Percentiles rank a stretch among this genome's conserved stretches.
phyloP scores from a whole-genome alignment of 2,329 filamentous ascomycete species.

The Penicillium sp. region DNA sequence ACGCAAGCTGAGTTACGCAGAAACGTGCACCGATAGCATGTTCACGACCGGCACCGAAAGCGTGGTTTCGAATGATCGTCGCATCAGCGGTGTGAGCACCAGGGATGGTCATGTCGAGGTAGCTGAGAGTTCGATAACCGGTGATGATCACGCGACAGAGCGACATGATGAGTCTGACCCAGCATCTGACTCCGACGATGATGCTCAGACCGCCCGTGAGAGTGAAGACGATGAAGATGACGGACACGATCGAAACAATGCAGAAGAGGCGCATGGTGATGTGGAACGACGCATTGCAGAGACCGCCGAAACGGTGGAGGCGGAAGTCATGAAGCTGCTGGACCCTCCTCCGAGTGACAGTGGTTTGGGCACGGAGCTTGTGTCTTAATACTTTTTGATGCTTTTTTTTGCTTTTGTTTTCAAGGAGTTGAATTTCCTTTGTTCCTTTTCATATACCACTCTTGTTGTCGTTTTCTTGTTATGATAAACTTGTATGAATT shows the following conservation, averaged over 20 bases:
- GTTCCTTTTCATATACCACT: constrained; percentile 24
- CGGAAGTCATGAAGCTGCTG: constrained; percentile 26
- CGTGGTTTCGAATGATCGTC: constrained; percentile 35
- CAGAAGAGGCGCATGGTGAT: constrained; percentile 8
- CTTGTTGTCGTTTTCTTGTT: constrained; percentile 12
- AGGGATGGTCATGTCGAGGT: constrained; percentile 23
- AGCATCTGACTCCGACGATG: constrained; percentile 18
- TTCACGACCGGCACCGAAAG: constrained; percentile 37
- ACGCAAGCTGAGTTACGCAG: constrained; percentile 26
- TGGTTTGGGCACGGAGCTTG: constrained; percentile 28
- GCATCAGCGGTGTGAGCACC: constrained; percentile 39
- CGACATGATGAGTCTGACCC: constrained; percentile 16
- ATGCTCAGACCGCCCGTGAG: constrained; percentile 18
- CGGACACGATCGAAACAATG: constrained; percentile 12
- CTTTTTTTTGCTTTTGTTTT: constrained; percentile 1
- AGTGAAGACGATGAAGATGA: constrained; percentile 13
- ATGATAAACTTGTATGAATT: constrained; percentile 13
- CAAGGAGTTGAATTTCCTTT: constrained; percentile 5
- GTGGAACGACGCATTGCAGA: constrained; percentile 10
- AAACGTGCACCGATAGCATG: constrained; percentile 39
- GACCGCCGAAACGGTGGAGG: constrained; percentile 16
- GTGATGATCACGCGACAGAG: constrained; percentile 16
- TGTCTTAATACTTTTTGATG: too few relatives aligned
- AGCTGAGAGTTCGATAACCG: constrained; percentile 20
- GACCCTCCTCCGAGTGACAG: constrained; percentile 26